Evolutionary conservation across 192 early-diverging fungal genomes (phyloP).

Genomic region (Obelidium mucronatum): DNA sequence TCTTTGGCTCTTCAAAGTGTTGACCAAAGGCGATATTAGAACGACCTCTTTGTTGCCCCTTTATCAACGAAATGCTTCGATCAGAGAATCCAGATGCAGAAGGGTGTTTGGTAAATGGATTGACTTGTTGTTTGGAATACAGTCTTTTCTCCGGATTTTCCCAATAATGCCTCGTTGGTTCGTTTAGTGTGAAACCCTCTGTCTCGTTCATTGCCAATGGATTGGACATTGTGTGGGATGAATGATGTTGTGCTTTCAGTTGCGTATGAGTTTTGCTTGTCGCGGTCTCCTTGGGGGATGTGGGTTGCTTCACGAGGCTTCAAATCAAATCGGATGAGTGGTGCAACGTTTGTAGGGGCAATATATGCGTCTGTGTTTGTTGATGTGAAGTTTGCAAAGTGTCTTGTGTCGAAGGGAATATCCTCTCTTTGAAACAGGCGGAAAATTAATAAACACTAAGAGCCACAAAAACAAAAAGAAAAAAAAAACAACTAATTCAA

Average conservation of each 20-base stretch:
- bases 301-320: constrained; percentile 33
- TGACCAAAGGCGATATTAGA: constrained; percentile 39
- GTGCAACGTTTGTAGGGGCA: constrained; percentile 11
- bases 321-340: constrained; percentile 17
- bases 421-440: constrained; percentile 17
- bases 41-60: constrained; percentile 23
- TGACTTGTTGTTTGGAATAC: constrained; percentile 30
- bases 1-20: constrained; percentile 22
- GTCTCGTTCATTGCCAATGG: constrained; percentile 1
- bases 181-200: neutral
- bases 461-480: neutral
- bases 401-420: constrained; percentile 50
- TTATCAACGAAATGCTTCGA: constrained; percentile 2
- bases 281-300: constrained; percentile 45
- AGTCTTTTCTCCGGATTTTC: constrained; percentile 2
- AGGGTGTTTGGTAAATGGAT: constrained; percentile 5
- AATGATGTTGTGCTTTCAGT: constrained; percentile 45
- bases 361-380: constrained; percentile 47
- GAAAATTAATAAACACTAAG: too few species aligned
- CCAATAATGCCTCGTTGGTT: constrained; percentile 13
- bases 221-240: constrained; percentile 22
- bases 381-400: constrained; percentile 43
- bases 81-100: neutral
- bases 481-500: neutral
- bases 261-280: constrained; percentile 35